Percentiles rank a stretch among this genome's conserved stretches.
Evolutionary conservation across 2,329 filamentous ascomycete species (phyloP).

Genomic region (Ascosphaera apis): DNA sequence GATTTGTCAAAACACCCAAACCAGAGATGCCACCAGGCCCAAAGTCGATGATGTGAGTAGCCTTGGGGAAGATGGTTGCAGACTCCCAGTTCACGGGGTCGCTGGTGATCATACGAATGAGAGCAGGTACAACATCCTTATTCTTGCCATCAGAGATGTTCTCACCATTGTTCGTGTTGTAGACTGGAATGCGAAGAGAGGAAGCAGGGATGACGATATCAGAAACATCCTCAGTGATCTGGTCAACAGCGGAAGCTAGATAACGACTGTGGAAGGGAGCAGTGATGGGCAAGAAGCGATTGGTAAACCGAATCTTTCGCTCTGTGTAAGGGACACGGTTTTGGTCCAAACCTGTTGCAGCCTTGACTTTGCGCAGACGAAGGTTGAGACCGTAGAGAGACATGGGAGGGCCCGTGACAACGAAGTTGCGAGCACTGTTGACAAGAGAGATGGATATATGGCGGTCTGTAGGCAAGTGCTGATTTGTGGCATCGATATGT

Average conservation of each 20-base stretch:
- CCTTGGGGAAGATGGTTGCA: slow-evolving; percentile 70
- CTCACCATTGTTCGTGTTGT: slow-evolving; percentile 68
- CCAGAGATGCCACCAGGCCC: slow-evolving; percentile 93
- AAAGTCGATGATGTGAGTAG: slow-evolving; percentile 90
- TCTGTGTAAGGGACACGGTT: slow-evolving; percentile 84
- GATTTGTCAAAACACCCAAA: slow-evolving; percentile 83
- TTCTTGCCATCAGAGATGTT: slow-evolving; percentile 50
- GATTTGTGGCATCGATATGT: slow-evolving; percentile 90
- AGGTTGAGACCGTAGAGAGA: slow-evolving; percentile 92
- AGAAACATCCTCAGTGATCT: slow-evolving; percentile 73
- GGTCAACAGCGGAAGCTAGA: slow-evolving; percentile 53
- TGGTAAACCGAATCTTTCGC: slow-evolving; percentile 87
- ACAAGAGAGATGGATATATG: slow-evolving; percentile 90
- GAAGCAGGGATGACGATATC: slow-evolving; percentile 52
- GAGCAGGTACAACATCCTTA: slow-evolving; percentile 61
- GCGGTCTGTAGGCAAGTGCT: slow-evolving; percentile 76
- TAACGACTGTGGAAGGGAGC: slow-evolving; percentile 97
- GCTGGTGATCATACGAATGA: slow-evolving; percentile 82
- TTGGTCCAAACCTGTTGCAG: slow-evolving; percentile 90
- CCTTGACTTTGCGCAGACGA: slow-evolving; percentile 88
- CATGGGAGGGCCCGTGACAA: slow-evolving; percentile 86
- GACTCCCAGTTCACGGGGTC: slow-evolving; percentile 93
- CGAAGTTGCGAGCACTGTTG: slow-evolving; percentile 92
- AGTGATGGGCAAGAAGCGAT: slow-evolving; percentile 91
- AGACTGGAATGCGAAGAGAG: slow-evolving; percentile 63